phyloP scores from a whole-genome alignment of 495 filamentous ascomycete species.

The Trichoderma gamsii region DNA sequence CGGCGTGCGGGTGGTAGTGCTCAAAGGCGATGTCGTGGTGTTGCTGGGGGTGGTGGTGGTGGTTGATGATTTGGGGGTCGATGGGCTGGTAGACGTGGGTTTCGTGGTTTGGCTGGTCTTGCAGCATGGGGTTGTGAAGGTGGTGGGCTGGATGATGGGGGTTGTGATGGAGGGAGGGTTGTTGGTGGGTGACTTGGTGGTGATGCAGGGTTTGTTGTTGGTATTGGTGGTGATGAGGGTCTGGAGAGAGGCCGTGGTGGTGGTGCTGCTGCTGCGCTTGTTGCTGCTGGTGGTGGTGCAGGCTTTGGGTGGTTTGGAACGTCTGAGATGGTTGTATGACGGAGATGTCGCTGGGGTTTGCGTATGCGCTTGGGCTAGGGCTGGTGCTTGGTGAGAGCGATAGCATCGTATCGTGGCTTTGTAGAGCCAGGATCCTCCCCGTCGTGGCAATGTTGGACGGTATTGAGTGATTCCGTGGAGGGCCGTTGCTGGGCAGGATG shows the following conservation, averaged over 20 bases:
- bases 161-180: slow-evolving; percentile 4
- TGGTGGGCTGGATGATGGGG: slow-evolving; percentile 24
- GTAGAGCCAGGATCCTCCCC: slow-evolving; percentile 25
- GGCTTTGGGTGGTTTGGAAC: background rate
- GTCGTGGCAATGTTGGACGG: slow-evolving; percentile 13
- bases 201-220: slow-evolving; percentile 23
- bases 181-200: slow-evolving; percentile 13
- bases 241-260: slow-evolving; percentile 18
- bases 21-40: slow-evolving; percentile 20
- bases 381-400: slow-evolving; percentile 26
- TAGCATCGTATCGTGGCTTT: slow-evolving; percentile 24
- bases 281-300: background rate
- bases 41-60: slow-evolving; percentile 25
- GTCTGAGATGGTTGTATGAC: slow-evolving; percentile 19
- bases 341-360: slow-evolving; percentile 34
- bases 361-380: slow-evolving; percentile 22
- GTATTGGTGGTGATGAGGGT: slow-evolving; percentile 27
- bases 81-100: slow-evolving; percentile 41
- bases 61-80: slow-evolving; percentile 47
- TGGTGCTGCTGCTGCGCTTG: slow-evolving; percentile 15
- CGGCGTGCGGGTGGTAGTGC: slow-evolving; percentile 16
- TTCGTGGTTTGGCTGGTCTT: slow-evolving; percentile 26
- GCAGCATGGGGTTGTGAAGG: slow-evolving; percentile 24
- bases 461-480: slow-evolving; percentile 17
- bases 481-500: slow-evolving; percentile 20